Percentiles rank a stretch among this genome's conserved stretches.
These are phyloP conservation scores for Exserohilum rostratum DNA, from an alignment of 2,329 filamentous ascomycete genomes.

Conservation along the genomic window DNA sequence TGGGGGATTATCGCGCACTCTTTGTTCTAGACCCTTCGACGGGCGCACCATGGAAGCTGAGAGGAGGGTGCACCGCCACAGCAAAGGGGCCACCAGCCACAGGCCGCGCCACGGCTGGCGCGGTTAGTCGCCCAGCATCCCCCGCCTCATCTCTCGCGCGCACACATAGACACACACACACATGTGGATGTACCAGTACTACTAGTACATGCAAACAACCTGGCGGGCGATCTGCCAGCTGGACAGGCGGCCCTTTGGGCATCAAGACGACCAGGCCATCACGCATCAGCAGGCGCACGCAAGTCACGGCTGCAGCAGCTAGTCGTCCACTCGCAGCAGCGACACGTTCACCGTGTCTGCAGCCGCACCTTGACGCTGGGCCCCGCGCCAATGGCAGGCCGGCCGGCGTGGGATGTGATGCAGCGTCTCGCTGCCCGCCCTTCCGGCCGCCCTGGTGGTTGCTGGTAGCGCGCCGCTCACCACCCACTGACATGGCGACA, in stretches of 20 bases:
- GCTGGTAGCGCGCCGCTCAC: slow-evolving; percentile 20
- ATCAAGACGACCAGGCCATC: slow-evolving; percentile 26
- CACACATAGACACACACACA: too few relatives aligned
- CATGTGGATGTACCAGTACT: too few relatives aligned
- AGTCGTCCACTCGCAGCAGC: slow-evolving; percentile 35
- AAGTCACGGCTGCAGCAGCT: slow-evolving; percentile 19
- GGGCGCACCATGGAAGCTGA: background rate
- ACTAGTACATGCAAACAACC: too few relatives aligned
- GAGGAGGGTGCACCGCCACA: slow-evolving; percentile 9
- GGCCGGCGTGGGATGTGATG: slow-evolving; percentile 2
- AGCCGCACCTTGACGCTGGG: slow-evolving; percentile 14
- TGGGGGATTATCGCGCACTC: too few relatives aligned
- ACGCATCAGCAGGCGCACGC: slow-evolving; percentile 35
- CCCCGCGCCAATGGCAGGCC: slow-evolving; percentile 10
- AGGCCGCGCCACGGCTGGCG: background rate
- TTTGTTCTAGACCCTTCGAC: background rate
- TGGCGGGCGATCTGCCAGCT: slow-evolving; percentile 3
- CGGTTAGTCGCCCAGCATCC: too few relatives aligned
- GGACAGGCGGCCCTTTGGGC: slow-evolving; percentile 26
- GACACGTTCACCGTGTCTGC: slow-evolving; percentile 41
- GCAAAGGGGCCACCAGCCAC: background rate
- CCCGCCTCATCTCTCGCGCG: too few relatives aligned
- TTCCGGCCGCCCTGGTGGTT: slow-evolving; percentile 34
- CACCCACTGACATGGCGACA: slow-evolving; percentile 42
- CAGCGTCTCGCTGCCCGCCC: slow-evolving; percentile 46